Evolutionary conservation across 129 eudicot genomes (phyloP), one percentile per base, ranked within the genome.

Genomic region (Flaveria robusta): DNA sequence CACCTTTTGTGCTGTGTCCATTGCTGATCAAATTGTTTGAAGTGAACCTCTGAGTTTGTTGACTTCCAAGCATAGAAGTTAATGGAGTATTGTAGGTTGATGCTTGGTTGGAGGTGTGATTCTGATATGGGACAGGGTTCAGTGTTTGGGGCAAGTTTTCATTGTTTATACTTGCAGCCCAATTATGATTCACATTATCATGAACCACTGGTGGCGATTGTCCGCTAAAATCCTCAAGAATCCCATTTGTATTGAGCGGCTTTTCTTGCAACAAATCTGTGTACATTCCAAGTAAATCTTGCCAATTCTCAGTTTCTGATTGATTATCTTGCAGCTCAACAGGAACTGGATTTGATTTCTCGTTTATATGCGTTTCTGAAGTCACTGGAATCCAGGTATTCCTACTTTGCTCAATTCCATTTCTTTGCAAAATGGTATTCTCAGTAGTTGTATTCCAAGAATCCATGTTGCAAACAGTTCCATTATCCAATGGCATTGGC

Each of bases 261-360:
- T 78, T 46, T 34, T 79, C 84, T 66, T 85, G 82, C 78, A 89
- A 81, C 46, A 87, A 60, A 19, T 75, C 85, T 0, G 80, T 81
- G 71, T 87, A 89, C 70, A 85, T 69, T 41, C 91, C 96, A 0
- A 87, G 6, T 82, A 87, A 78, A 18, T 89, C 91, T 19, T 76
- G 70, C 91, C 91, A 87, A 24, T 81, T 81, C 46, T 75, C 86
- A 23, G 39, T 47, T 49, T 51, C 85, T 9, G 34, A 4, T 49
- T 66, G 81, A 72, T 58, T 81, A 50, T 68, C 77, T 71, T 77
- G 81, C 79, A 72, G 52, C 11, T 60, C 87, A 16, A 52, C 70
- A 0, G 56, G 82, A 7, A 24, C 24, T 11, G 78, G 70, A 54
- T 76, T 75, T 31, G 84, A 52, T 68, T 72, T 74, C 18, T 22